Conservation (phyloP, 371 early-diverging fungal genomes). For the Mucor circinelloides region DNA sequence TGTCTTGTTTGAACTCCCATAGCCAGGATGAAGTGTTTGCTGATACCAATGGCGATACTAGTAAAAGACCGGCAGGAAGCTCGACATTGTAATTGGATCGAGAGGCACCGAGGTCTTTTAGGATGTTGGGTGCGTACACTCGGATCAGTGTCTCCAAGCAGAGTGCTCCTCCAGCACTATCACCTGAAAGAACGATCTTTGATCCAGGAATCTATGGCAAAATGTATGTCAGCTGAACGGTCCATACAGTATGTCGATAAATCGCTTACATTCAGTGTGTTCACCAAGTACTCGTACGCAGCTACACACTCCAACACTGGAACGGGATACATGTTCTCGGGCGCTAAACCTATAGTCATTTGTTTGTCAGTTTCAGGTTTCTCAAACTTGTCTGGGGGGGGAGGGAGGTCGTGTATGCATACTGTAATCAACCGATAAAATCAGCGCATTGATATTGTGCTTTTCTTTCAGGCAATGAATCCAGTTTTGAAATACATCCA, state of each 20-base stretch:
- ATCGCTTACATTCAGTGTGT: slow-evolving; percentile 23
- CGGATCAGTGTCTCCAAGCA: slow-evolving; percentile 41
- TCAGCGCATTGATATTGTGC: slow-evolving; percentile 36
- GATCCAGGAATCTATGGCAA: slow-evolving; percentile 18
- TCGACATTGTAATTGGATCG: slow-evolving; percentile 13
- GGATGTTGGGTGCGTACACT: slow-evolving; percentile 41
- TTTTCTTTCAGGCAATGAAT: slow-evolving; percentile 34
- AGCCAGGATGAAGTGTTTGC: slow-evolving; percentile 37
- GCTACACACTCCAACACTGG: slow-evolving; percentile 45
- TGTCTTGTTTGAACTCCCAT: slow-evolving; percentile 26
- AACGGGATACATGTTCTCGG: slow-evolving; percentile 43
- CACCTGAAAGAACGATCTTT: slow-evolving; percentile 41
- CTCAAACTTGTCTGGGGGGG: neutral
- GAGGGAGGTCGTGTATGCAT: neutral
- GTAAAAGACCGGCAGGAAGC: slow-evolving; percentile 42
- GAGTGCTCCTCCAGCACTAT: slow-evolving; percentile 43
- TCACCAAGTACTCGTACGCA: slow-evolving; percentile 41
- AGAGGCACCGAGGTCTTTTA: slow-evolving; percentile 35
- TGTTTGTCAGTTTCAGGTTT: neutral
- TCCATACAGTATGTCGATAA: too few species aligned
- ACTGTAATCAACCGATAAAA: slow-evolving; percentile 48
- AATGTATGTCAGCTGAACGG: neutral
- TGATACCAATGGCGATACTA: slow-evolving; percentile 45
- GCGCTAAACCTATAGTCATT: slow-evolving; percentile 28
- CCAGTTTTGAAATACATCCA: slow-evolving; percentile 48